Evolutionary conservation across 768 basidiomycete genomes (phyloP).

Genomic region (Russula olivacea): DNA sequence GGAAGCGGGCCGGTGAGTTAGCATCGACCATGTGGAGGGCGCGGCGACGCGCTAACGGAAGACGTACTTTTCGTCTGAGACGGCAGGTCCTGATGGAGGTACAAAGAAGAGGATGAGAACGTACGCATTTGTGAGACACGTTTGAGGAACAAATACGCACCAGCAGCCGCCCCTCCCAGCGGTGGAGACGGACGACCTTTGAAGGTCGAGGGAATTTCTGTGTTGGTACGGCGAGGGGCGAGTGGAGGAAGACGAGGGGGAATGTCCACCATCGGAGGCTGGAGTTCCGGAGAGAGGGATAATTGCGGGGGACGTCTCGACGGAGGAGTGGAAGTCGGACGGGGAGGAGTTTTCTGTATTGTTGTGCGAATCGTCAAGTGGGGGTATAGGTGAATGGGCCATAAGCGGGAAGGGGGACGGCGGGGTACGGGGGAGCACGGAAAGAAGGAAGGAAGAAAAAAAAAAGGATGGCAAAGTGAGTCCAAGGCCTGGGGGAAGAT

Average conservation of each 20-base stretch:
- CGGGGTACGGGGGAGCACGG: not conserved
- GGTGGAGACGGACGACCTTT: conserved; percentile 20
- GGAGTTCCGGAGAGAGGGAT: conserved; percentile 15
- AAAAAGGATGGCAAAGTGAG: conserved; percentile 12
- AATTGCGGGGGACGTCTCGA: conserved; percentile 22
- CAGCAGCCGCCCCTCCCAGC: conserved; percentile 25
- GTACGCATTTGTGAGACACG: not conserved
- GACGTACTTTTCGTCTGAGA: conserved; percentile 67
- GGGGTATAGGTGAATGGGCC: conserved; percentile 20
- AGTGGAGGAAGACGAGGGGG: conserved; percentile 13
- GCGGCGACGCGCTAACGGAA: conserved; percentile 8
- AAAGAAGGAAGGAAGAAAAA: not conserved
- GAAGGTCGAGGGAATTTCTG: conserved; percentile 21
- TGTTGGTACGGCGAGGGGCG: conserved; percentile 15
- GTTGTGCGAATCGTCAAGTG: conserved; percentile 15
- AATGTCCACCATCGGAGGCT: conserved; percentile 16
- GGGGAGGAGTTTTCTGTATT: conserved; percentile 20
- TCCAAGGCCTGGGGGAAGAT: conserved; percentile 11
- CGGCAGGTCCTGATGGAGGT: conserved; percentile 64
- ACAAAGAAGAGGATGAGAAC: not conserved
- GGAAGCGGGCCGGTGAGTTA: conserved; percentile 24
- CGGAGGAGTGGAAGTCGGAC: conserved; percentile 25
- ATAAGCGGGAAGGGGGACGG: not conserved
- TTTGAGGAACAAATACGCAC: conserved; percentile 6
- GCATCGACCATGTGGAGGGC: conserved; percentile 6